Conservation (phyloP, 495 filamentous ascomycete genomes). For the Jackrogersella minutella region DNA sequence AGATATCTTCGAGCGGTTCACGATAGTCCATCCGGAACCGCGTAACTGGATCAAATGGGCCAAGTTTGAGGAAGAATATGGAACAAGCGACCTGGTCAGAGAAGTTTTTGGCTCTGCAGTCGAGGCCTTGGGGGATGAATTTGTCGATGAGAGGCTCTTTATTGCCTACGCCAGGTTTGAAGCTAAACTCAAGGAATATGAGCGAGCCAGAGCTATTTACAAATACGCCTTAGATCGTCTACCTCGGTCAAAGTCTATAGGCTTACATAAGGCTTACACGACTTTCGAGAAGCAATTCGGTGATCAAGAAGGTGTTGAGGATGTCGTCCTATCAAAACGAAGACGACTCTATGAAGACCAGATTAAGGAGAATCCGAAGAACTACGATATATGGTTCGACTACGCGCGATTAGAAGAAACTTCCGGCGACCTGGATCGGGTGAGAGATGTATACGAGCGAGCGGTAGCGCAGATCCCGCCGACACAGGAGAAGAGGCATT, state of each 20-base stretch:
- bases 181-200: conserved; percentile 91
- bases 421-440: conserved; percentile 77
- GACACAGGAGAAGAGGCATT: conserved; percentile 95
- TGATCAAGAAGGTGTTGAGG: conserved; percentile 91
- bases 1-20: conserved; percentile 88
- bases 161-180: conserved; percentile 93
- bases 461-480: conserved; percentile 96
- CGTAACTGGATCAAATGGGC: conserved; percentile 99
- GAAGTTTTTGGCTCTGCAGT: conserved; percentile 92
- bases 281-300: conserved; percentile 98
- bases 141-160: conserved; percentile 96
- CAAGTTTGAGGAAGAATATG: conserved; percentile 94
- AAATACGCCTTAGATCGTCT: conserved; percentile 95
- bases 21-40: conserved; percentile 91
- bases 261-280: conserved; percentile 90
- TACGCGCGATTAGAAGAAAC: conserved; percentile 91
- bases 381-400: conserved; percentile 97
- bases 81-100: conserved; percentile 87
- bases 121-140: conserved; percentile 91
- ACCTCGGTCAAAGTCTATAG: conserved; percentile 83
- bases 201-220: conserved; percentile 94
- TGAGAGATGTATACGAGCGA: conserved; percentile 93
- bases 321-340: conserved; percentile 93
- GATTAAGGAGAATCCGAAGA: conserved; percentile 88
- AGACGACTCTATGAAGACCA: conserved; percentile 94